Percentiles rank a stretch among this genome's conserved stretches.
Evolutionary conservation across 129 eudicot genomes (phyloP).

Genomic region (Saussurea involucrata): DNA sequence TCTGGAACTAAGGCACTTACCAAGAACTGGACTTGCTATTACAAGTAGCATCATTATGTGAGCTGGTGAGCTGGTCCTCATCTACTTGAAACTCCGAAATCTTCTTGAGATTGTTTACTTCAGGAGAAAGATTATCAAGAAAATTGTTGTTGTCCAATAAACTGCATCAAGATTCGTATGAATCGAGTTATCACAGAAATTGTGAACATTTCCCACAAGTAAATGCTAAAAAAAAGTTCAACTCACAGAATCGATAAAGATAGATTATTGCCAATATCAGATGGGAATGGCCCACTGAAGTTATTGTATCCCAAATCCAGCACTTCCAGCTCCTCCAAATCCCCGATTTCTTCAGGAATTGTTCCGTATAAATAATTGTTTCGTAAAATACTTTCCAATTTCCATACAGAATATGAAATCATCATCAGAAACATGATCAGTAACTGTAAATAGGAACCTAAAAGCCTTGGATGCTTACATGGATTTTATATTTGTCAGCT

Average conservation of each 20-base stretch:
- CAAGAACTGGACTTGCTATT: conserved; percentile 26
- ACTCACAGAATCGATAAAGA: conserved; percentile 68
- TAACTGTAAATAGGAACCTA: neutral
- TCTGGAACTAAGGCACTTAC: conserved; percentile 30
- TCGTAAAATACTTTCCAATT: conserved; percentile 55
- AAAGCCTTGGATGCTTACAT: conserved; percentile 39
- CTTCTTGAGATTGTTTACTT: conserved; percentile 41
- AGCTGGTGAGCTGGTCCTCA: conserved; percentile 36
- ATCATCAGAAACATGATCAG: conserved; percentile 11
- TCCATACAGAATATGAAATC: conserved; percentile 2
- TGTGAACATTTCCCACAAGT: neutral
- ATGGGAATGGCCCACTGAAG: conserved; percentile 46
- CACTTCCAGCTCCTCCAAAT: conserved; percentile 58
- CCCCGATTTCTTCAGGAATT: conserved; percentile 54
- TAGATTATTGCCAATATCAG: conserved; percentile 44
- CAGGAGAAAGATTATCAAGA: conserved; percentile 48
- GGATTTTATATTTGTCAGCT: conserved; percentile 52
- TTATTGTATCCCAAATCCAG: conserved; percentile 73
- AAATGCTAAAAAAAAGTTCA: neutral
- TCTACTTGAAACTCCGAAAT: conserved; percentile 60
- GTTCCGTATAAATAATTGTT: conserved; percentile 58
- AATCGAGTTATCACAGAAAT: conserved; percentile 9
- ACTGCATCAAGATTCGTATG: conserved; percentile 29
- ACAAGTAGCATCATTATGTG: conserved; percentile 21
- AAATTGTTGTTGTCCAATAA: conserved; percentile 48